Evolutionary conservation across 495 filamentous ascomycete species (phyloP).

Genomic region (Penicilliopsis zonata): DNA sequence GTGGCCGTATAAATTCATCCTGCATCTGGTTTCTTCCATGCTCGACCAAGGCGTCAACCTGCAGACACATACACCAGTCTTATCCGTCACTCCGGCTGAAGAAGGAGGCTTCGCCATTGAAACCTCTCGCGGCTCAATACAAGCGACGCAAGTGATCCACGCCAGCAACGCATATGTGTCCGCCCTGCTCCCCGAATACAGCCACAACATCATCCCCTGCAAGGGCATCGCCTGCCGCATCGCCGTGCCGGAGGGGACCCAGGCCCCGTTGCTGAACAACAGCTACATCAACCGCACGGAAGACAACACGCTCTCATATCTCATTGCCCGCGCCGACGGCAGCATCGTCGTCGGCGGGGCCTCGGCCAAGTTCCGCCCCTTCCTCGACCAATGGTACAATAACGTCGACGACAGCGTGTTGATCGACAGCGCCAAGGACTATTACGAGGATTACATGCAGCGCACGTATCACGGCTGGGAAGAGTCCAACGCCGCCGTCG

Average conservation of each 20-base stretch:
- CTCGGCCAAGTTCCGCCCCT: constrained; percentile 31
- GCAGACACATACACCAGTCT: constrained; percentile 48
- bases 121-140: constrained; percentile 43
- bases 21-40: constrained; percentile 44
- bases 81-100: constrained; percentile 18
- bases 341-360: constrained; percentile 58
- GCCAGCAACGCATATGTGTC: constrained; percentile 68
- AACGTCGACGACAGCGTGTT: constrained; percentile 37
- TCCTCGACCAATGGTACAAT: constrained; percentile 47
- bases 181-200: constrained; percentile 40
- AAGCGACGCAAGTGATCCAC: constrained; percentile 42
- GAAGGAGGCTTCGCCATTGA: constrained; percentile 30
- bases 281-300: constrained; percentile 21
- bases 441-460: constrained; percentile 43
- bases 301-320: constrained; percentile 31
- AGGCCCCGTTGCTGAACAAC: constrained; percentile 17
- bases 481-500: constrained; percentile 24
- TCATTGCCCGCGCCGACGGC: constrained; percentile 57
- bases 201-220: constrained; percentile 48
- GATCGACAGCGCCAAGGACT: constrained; percentile 46
- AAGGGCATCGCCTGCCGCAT: constrained; percentile 50
- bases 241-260: constrained; percentile 46
- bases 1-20: constrained; percentile 51
- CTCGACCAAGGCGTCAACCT: constrained; percentile 43
- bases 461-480: constrained; percentile 30